Percentiles rank a stretch among this genome's conserved stretches.
phyloP scores from a whole-genome alignment of 139 green algal genomes.

The Ettlia oleoabundans region DNA sequence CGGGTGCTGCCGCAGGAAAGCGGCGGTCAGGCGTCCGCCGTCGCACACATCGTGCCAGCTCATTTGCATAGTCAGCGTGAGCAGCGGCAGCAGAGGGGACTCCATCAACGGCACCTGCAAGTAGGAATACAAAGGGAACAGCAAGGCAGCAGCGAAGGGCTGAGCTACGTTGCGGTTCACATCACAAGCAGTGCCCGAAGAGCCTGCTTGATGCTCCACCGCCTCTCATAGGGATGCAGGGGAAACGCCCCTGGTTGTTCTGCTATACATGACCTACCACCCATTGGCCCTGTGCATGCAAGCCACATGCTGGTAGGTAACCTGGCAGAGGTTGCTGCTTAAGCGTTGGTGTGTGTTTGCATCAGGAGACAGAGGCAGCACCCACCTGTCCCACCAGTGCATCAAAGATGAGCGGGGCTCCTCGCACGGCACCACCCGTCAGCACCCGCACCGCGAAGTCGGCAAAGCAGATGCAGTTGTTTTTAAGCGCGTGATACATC shows the following conservation, averaged over 20 bases:
- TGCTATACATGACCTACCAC: too few species aligned
- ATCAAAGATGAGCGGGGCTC: constrained; percentile 57
- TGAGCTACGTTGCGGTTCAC: too few species aligned
- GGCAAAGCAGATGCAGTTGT: constrained; percentile 64
- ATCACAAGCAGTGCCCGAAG: too few species aligned
- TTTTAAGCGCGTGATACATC: constrained; percentile 48
- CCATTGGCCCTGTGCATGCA: too few species aligned
- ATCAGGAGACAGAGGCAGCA: background rate
- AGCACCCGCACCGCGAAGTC: constrained; percentile 46
- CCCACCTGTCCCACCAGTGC: constrained; percentile 26
- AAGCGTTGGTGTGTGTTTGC: too few species aligned
- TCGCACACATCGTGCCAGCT: constrained; percentile 50
- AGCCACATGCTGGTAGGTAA: too few species aligned
- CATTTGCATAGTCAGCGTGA: constrained; percentile 42
- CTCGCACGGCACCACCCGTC: constrained; percentile 36
- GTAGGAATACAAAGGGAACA: background rate
- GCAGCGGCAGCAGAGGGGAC: constrained; percentile 43
- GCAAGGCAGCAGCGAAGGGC: background rate
- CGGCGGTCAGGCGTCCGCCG: constrained; percentile 33
- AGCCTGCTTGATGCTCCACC: too few species aligned
- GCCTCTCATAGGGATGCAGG: too few species aligned
- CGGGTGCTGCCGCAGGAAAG: constrained; percentile 24
- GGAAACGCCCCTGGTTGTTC: too few species aligned
- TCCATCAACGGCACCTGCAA: constrained; percentile 42
- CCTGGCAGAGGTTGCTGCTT: too few species aligned